phyloP scores from a whole-genome alignment of 306 rosid species.

The Delonix regia region DNA sequence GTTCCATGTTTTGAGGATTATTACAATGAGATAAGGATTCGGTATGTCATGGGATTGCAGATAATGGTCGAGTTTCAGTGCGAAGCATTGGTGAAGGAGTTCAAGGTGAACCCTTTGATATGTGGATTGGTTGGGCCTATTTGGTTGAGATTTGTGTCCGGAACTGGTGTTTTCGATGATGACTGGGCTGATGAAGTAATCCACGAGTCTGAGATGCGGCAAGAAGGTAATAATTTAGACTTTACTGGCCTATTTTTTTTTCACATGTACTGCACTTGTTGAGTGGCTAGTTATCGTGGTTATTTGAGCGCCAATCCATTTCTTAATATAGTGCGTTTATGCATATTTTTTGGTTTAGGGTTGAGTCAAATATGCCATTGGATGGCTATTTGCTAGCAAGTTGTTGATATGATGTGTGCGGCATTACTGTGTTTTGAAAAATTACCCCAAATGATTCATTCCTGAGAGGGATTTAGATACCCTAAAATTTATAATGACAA shows the following conservation, averaged over 20 bases:
- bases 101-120: slow-evolving; percentile 72
- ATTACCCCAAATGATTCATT: slow-evolving; percentile 5
- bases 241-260: slow-evolving; percentile 12
- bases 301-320: neutral
- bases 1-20: slow-evolving; percentile 53
- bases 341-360: slow-evolving; percentile 1
- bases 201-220: slow-evolving; percentile 60
- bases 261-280: slow-evolving; percentile 4
- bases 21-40: slow-evolving; percentile 58
- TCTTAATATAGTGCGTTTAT: slow-evolving; percentile 1
- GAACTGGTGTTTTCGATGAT: slow-evolving; percentile 65
- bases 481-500: neutral
- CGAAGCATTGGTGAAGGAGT: slow-evolving; percentile 74
- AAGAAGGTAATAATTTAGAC: slow-evolving; percentile 47
- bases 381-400: slow-evolving; percentile 8
- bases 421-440: slow-evolving; percentile 28
- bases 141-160: slow-evolving; percentile 79
- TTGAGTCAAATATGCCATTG: neutral
- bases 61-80: slow-evolving; percentile 82
- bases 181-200: slow-evolving; percentile 62
- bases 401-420: neutral
- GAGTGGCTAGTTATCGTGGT: neutral
- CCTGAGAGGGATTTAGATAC: neutral
- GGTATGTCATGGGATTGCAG: slow-evolving; percentile 80
- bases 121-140: slow-evolving; percentile 81